Evolutionary conservation across 306 rosid species (phyloP), one percentile per base, ranked within the genome.

Genomic region (Medicago truncatula): DNA sequence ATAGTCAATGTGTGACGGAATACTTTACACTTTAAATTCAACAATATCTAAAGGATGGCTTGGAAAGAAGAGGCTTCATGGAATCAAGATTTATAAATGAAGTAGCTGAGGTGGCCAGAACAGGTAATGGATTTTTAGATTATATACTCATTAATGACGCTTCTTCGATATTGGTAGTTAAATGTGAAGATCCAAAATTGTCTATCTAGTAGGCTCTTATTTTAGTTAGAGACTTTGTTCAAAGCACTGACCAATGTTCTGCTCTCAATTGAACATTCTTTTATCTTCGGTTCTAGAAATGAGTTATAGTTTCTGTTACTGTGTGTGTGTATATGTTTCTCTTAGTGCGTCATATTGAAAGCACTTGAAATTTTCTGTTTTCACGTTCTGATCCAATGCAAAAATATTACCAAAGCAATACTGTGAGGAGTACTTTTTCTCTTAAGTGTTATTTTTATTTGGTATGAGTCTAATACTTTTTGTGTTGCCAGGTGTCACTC

Each of bases 31-130:
- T 21, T 21, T 21, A 21, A 21, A 1, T 21, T 21, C 1, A 21
- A 1, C 2, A 21, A 46, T 46, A 73, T 76, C 76, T 49, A 21
- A 72, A 96, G 99, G 97, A 92, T 78, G 99, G 99, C 67, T 81
- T 96, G 88, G 97, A 96, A 73, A 85, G 96, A 85, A 88, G 98
- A 89, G 99, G 98, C 73, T 96, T 57, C 78, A 92, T 92, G 83
- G 99, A 96, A 86, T 66, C 89, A 0, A 97, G 97, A 60, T 92
- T 92, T 88, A 84, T 96, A 83, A 96, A 96, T 80, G 99, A 77
- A 75, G 97, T 96, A 67, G 81, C 92, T 3, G 98, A 92, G 86
- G 98, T 96, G 75, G 96, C 89, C 68, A 88, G 87, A 79, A 87
- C 96, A 82, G 98, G 99, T 96, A 85, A 73, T 58, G 71, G 21